These are phyloP conservation scores for Talaromyces atroroseus DNA, from an alignment of 2,329 filamentous ascomycete species.

Conservation along the genomic window DNA sequence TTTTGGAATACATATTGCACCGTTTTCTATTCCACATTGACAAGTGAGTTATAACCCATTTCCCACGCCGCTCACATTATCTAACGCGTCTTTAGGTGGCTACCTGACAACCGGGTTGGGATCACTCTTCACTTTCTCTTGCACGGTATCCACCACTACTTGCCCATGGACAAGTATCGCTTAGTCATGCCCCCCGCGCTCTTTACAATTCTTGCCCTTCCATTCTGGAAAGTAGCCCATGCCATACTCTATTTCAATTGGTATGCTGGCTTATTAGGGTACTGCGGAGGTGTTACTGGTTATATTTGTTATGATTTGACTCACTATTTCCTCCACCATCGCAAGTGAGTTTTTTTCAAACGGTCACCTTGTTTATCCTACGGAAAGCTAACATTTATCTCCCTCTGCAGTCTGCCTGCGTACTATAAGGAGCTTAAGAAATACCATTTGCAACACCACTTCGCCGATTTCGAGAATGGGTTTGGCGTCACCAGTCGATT, in stretches of 20 bases:
- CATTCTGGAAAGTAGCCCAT: constrained; percentile 91
- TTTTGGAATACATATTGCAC: constrained; percentile 85
- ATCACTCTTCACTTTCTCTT: constrained; percentile 87
- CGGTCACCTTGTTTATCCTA: background rate
- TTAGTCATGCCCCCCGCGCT: constrained; percentile 94
- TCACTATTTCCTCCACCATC: constrained; percentile 97
- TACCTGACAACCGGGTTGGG: constrained; percentile 85
- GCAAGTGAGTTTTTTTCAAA: constrained; percentile 55
- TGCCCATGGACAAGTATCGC: constrained; percentile 97
- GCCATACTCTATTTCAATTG: constrained; percentile 76
- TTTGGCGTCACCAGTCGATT: constrained; percentile 95
- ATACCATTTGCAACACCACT: constrained; percentile 95
- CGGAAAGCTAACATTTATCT: constrained; percentile 5
- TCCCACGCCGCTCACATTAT: background rate
- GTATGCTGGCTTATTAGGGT: constrained; percentile 72
- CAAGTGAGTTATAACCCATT: constrained; percentile 54
- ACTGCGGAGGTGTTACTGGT: constrained; percentile 86
- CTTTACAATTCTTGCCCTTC: constrained; percentile 74
- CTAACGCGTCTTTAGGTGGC: constrained; percentile 53
- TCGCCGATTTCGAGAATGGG: constrained; percentile 94
- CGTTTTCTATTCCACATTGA: constrained; percentile 93
- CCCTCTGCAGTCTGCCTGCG: constrained; percentile 58
- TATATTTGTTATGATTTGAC: constrained; percentile 97
- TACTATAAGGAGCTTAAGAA: constrained; percentile 95
- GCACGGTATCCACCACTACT: constrained; percentile 94